Percentiles rank a stretch among this genome's conserved stretches.
Evolutionary conservation across 1,284 basidiomycete genomes (phyloP).

Genomic region (Erythrobasidium hasegawianum): DNA sequence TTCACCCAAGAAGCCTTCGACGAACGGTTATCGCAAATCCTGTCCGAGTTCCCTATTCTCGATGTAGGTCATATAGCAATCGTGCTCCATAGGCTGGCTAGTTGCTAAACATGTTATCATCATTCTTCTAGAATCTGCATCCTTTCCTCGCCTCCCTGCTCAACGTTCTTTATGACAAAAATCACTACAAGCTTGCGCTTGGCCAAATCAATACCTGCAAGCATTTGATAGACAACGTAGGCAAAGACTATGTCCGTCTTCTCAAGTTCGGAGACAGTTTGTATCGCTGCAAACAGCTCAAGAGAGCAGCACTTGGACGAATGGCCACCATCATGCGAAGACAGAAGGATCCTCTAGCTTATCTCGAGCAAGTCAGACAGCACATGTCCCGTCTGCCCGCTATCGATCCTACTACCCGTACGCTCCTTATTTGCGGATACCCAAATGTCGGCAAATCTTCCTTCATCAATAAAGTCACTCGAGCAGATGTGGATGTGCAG

Average conservation of each 20-base stretch:
- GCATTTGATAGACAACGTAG: slow-evolving; percentile 90
- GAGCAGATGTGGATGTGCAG: slow-evolving; percentile 94
- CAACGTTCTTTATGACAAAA: slow-evolving; percentile 97
- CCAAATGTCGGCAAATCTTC: slow-evolving; percentile 96
- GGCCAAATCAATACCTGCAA: slow-evolving; percentile 89
- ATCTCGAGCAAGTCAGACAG: slow-evolving; percentile 94
- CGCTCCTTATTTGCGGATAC: slow-evolving; percentile 91
- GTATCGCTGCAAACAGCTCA: slow-evolving; percentile 94
- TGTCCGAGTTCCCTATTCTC: slow-evolving; percentile 93
- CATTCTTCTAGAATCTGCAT: slow-evolving; percentile 63
- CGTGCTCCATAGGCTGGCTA: too few relatives aligned
- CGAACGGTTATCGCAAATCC: slow-evolving; percentile 89
- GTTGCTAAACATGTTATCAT: neutral
- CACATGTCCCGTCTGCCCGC: slow-evolving; percentile 93
- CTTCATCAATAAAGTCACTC: slow-evolving; percentile 96
- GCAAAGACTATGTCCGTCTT: slow-evolving; percentile 89
- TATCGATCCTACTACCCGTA: slow-evolving; percentile 94
- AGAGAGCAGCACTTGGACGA: slow-evolving; percentile 64
- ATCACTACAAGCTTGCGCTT: slow-evolving; percentile 94
- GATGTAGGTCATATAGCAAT: too few relatives aligned
- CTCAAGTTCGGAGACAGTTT: slow-evolving; percentile 94
- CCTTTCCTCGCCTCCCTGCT: slow-evolving; percentile 88
- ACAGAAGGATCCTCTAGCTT: slow-evolving; percentile 93
- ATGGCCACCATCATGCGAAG: slow-evolving; percentile 97
- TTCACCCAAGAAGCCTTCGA: slow-evolving; percentile 98